Evolutionary conservation across 768 basidiomycete genomes (phyloP).

Genomic region (Pisolithus tinctorius): DNA sequence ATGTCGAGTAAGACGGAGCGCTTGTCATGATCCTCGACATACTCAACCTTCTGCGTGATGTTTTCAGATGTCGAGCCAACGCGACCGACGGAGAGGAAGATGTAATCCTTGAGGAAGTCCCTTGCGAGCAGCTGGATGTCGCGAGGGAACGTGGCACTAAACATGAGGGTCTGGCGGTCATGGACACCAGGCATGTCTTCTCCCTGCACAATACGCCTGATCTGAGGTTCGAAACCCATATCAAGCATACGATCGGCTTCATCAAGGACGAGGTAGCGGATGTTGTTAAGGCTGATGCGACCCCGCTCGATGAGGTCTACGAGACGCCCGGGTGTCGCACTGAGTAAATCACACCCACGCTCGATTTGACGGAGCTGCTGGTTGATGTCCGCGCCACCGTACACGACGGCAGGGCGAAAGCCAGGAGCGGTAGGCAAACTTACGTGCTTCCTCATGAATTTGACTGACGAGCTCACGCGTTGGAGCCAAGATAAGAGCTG

Average conservation of each 20-base stretch:
- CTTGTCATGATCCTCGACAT: constrained; percentile 96
- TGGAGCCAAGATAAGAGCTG: constrained; percentile 94
- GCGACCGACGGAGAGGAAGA: constrained; percentile 97
- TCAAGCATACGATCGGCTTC: constrained; percentile 99
- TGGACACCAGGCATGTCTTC: constrained; percentile 96
- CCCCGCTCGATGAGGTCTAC: constrained; percentile 99
- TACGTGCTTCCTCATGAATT: constrained; percentile 98
- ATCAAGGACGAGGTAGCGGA: constrained; percentile 96
- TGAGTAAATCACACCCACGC: constrained; percentile 93
- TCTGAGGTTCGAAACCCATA: constrained; percentile 99
- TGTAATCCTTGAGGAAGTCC: constrained; percentile 97
- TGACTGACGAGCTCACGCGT: constrained; percentile 98
- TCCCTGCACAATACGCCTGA: constrained; percentile 94
- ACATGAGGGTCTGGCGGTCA: constrained; percentile 98
- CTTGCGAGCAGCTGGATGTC: constrained; percentile 96
- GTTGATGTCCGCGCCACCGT: constrained; percentile 98
- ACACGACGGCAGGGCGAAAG: constrained; percentile 96
- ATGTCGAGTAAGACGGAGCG: constrained; percentile 94
- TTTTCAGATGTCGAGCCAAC: constrained; percentile 99
- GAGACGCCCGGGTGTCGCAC: constrained; percentile 94
- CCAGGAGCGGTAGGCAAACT: constrained; percentile 99
- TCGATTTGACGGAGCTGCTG: constrained; percentile 91
- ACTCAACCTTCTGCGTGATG: constrained; percentile 98
- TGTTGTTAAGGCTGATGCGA: constrained; percentile 90
- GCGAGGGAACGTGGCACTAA: constrained; percentile 97